Evolutionary conservation across 768 basidiomycete species (phyloP).

Genomic region (Fomitopsis pulvina): DNA sequence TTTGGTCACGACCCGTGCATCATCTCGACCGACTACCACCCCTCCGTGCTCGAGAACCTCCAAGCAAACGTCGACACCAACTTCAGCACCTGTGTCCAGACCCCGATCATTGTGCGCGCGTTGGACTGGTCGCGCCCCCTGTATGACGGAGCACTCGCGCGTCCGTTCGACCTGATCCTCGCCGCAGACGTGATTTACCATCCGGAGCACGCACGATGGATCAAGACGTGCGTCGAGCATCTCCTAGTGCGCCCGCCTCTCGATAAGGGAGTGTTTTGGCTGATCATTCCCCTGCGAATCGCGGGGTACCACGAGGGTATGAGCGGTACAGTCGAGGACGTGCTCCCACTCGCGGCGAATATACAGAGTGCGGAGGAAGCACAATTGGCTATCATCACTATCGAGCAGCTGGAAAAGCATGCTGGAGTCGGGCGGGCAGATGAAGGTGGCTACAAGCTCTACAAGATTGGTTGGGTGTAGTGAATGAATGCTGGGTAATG

Average conservation of each 20-base stretch:
- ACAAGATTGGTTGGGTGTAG: slow-evolving; percentile 72
- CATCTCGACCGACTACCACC: slow-evolving; percentile 74
- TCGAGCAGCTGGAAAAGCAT: slow-evolving; percentile 41
- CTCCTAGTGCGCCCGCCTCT: slow-evolving; percentile 30
- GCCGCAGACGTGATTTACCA: slow-evolving; percentile 81
- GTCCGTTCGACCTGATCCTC: slow-evolving; percentile 61
- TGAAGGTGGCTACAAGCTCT: slow-evolving; percentile 63
- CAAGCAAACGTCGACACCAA: slow-evolving; percentile 52
- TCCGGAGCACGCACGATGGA: slow-evolving; percentile 61
- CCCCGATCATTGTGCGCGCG: slow-evolving; percentile 35
- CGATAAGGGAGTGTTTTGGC: slow-evolving; percentile 53
- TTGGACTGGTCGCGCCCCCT: slow-evolving; percentile 63
- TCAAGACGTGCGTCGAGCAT: slow-evolving; percentile 51
- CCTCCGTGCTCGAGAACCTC: slow-evolving; percentile 68
- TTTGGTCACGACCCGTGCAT: slow-evolving; percentile 25
- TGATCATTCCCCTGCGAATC: slow-evolving; percentile 64
- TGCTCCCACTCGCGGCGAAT: slow-evolving; percentile 33
- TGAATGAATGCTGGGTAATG: not conserved
- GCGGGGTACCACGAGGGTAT: slow-evolving; percentile 58
- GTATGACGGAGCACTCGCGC: slow-evolving; percentile 25
- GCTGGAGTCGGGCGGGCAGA: slow-evolving; percentile 59
- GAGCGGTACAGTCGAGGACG: slow-evolving; percentile 45
- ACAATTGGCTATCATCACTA: slow-evolving; percentile 40
- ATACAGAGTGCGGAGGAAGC: slow-evolving; percentile 4
- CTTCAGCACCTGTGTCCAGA: slow-evolving; percentile 19